Conservation (phyloP, 2,329 filamentous ascomycete genomes). For the Leptographium procerum region DNA sequence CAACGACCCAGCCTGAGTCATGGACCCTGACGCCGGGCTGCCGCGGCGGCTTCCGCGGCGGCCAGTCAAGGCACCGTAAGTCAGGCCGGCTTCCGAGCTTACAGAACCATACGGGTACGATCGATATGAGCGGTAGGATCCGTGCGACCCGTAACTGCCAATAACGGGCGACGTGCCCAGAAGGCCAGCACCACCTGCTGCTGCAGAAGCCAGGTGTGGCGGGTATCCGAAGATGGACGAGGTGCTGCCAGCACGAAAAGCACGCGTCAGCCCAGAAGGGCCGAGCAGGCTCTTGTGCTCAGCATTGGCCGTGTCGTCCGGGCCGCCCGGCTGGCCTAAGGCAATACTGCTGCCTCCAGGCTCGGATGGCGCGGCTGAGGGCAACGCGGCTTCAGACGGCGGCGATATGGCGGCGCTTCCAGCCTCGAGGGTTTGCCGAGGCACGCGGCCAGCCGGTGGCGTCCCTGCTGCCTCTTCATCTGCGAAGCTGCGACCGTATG, state of each 20-base stretch:
- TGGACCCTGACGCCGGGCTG: slow-evolving; percentile 24
- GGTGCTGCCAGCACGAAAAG: slow-evolving; percentile 21
- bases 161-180: slow-evolving; percentile 3
- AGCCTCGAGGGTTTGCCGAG: slow-evolving; percentile 39
- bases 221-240: slow-evolving; percentile 45
- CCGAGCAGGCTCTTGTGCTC: slow-evolving; percentile 33
- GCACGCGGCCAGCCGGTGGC: slow-evolving; percentile 13
- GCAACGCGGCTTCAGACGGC: slow-evolving; percentile 5
- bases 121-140: slow-evolving; percentile 50
- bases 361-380: neutral
- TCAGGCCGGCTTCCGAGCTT: slow-evolving; percentile 20
- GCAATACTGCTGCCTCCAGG: slow-evolving; percentile 13
- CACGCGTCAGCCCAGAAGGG: slow-evolving; percentile 23
- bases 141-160: slow-evolving; percentile 28
- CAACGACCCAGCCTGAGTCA: slow-evolving; percentile 38
- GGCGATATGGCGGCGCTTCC: slow-evolving; percentile 11
- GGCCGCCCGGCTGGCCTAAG: slow-evolving; percentile 23
- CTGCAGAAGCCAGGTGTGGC: slow-evolving; percentile 46
- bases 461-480: slow-evolving; percentile 25
- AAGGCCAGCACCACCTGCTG: neutral
- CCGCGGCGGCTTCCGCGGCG: slow-evolving; percentile 4
- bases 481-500: slow-evolving; percentile 29
- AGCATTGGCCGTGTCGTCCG: neutral
- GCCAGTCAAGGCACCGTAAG: slow-evolving; percentile 16
- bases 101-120: slow-evolving; percentile 56